Conservation (phyloP, 345 rosid genomes). For the Dipteronia dyeriana region DNA sequence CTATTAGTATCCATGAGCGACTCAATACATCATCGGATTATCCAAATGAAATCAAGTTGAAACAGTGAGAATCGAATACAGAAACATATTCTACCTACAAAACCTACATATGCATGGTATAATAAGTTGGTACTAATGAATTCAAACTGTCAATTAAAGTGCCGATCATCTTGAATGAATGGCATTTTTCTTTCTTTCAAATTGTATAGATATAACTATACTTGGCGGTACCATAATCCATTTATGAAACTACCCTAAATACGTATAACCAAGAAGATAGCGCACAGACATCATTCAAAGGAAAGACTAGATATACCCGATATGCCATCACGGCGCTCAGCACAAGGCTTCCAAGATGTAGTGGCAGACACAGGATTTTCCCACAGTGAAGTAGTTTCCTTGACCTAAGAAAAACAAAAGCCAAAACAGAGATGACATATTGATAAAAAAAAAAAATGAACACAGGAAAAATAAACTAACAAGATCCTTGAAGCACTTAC, state of each 20-base stretch:
- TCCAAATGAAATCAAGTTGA: neutral
- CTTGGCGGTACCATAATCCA: neutral
- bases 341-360: constrained; percentile 99
- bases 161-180: neutral
- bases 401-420: constrained; percentile 50
- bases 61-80: neutral
- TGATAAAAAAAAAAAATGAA: too few species aligned
- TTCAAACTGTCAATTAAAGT: neutral
- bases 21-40: neutral
- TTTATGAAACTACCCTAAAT: neutral
- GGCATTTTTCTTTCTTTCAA: neutral
- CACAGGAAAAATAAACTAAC: neutral
- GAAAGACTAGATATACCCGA: constrained; percentile 47
- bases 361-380: constrained; percentile 94
- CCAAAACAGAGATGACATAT: constrained; percentile 7
- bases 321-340: constrained; percentile 80
- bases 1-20: neutral
- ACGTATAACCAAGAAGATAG: neutral
- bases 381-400: constrained; percentile 95
- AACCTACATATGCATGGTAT: neutral
- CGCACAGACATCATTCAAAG: neutral
- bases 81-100: neutral
- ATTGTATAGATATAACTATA: neutral
- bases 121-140: neutral
- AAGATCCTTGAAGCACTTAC: constrained; percentile 50